Base-by-base conservation (phyloP, 2,329 filamentous ascomycete species). In the Curvularia hawaiiensis region DNA sequence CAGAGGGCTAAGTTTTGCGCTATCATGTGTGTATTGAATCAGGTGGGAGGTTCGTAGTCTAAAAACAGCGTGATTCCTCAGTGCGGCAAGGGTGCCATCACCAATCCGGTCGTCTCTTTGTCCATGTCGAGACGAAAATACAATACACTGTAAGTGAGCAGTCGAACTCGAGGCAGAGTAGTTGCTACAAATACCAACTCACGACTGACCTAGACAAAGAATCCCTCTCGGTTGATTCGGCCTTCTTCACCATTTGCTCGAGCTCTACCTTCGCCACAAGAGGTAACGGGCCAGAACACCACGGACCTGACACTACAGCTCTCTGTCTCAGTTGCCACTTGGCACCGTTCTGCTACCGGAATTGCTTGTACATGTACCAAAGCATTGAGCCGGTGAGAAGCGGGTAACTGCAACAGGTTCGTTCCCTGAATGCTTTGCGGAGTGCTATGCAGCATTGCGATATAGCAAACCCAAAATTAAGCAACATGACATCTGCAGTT, bases 81-180 rank as follows among this genome's bases (percentile, higher is more conserved):
- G 64, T 58, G 70, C 69, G 69, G 72, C 65, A 72, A 71, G 65
- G 61, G 67, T 62, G 60, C 61, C 64, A 68, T 64, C 61, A 75
- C 73, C 68, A 62, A 75, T 75, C 71, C 74, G 72, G 73, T 64
- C 61, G 65, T 62, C 65, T 72, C 74, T 75, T 77, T 77, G 74
- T 77, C 74, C 74, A 73, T 72, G 68, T 72, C 75, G 70, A 75
- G 73, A 63, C 69, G 62, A 64, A 66, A 58, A 61, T 69, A 63
- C 65, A 63, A 67, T 70, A 64, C 61, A 68, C 52, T 65, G 62
- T 71, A 72, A 65, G 69, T 74, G 69, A 74, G 69, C 69, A 73
- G 67, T 70, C 54, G 59, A 64, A 61, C 61, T 75, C 64, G 68
- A 74, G 64, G 57, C 59, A 67, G 60, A 61, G 61, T 61, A 65